These are phyloP conservation scores for Daldinia grandis DNA, from an alignment of 495 filamentous ascomycete genomes.

Conservation along the genomic window DNA sequence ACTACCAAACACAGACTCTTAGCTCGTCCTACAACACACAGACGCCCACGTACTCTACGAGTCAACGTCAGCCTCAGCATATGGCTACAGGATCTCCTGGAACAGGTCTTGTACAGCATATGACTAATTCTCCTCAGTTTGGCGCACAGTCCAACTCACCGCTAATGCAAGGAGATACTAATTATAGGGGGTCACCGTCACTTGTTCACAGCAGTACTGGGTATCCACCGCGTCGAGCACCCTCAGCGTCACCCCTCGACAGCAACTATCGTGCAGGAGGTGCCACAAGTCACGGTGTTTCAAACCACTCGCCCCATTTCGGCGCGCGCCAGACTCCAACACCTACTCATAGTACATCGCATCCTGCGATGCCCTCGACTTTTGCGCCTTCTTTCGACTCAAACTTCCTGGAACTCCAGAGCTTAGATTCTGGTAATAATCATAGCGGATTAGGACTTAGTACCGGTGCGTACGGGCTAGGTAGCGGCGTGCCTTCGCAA, in stretches of 20 bases:
- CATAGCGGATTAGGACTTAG: constrained; percentile 43
- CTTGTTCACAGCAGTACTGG: constrained; percentile 45
- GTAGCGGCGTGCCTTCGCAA: constrained; percentile 39
- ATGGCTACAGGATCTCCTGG: constrained; percentile 48
- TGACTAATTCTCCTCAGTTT: constrained; percentile 56
- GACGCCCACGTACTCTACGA: constrained; percentile 45
- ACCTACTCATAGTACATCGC: constrained; percentile 43
- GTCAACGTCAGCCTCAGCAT: constrained; percentile 56
- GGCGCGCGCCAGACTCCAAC: constrained; percentile 42
- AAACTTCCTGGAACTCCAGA: constrained; percentile 49
- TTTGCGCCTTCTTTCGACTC: constrained; percentile 47
- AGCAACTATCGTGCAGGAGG: constrained; percentile 47
- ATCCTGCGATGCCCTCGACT: constrained; percentile 38
- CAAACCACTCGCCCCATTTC: constrained; percentile 52
- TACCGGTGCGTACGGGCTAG: constrained; percentile 39
- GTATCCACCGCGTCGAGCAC: constrained; percentile 50
- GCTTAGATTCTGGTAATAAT: constrained; percentile 48
- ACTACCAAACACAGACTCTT: constrained; percentile 40
- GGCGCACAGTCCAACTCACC: constrained; percentile 49
- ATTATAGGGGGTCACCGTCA: constrained; percentile 51
- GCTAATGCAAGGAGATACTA: constrained; percentile 48
- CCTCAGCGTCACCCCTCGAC: constrained; percentile 49
- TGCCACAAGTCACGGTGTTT: constrained; percentile 43
- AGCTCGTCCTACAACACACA: constrained; percentile 43
- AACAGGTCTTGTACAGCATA: constrained; percentile 47